These are phyloP conservation scores for Arthroderma sp. DNA, from an alignment of 2,329 filamentous ascomycete species.

Conservation along the genomic window DNA sequence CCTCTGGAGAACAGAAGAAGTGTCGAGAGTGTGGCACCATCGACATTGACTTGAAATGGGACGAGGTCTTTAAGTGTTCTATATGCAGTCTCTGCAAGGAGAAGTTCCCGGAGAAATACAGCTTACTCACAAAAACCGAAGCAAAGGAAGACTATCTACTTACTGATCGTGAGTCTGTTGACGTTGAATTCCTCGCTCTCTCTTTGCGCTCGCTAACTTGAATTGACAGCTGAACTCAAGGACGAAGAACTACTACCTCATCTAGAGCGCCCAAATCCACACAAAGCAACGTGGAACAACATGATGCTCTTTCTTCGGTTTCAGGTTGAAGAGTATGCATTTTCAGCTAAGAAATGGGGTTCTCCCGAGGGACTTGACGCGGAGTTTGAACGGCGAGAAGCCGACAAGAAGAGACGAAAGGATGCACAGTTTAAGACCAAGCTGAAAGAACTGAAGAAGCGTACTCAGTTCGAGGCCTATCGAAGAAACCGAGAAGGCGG, in stretches of 20 bases:
- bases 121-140: conserved; percentile 90
- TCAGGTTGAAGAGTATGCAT: conserved; percentile 89
- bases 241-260: conserved; percentile 79
- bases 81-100: conserved; percentile 84
- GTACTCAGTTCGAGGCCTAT: conserved; percentile 83
- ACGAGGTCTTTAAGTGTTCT: conserved; percentile 63
- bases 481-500: conserved; percentile 52
- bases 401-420: conserved; percentile 71
- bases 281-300: conserved; percentile 92
- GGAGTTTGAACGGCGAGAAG: conserved; percentile 70
- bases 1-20: conserved; percentile 52
- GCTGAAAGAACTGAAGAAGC: conserved; percentile 79
- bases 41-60: conserved; percentile 94
- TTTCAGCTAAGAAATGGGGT: conserved; percentile 76
- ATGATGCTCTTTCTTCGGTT: conserved; percentile 96
- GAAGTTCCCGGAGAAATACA: conserved; percentile 81
- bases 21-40: conserved; percentile 72
- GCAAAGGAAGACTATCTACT: conserved; percentile 89
- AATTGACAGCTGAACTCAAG: conserved; percentile 61
- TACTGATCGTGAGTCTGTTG: conserved; percentile 71
- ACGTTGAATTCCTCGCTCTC: too few species aligned
- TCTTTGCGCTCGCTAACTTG: neutral
- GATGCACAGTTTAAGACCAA: conserved; percentile 87
- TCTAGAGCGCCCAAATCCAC: conserved; percentile 80
- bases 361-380: conserved; percentile 71